Evolutionary conservation across 192 early-diverging fungal genomes (phyloP), one percentile per base, ranked within the genome.

Genomic region (Coemansia sp.): DNA sequence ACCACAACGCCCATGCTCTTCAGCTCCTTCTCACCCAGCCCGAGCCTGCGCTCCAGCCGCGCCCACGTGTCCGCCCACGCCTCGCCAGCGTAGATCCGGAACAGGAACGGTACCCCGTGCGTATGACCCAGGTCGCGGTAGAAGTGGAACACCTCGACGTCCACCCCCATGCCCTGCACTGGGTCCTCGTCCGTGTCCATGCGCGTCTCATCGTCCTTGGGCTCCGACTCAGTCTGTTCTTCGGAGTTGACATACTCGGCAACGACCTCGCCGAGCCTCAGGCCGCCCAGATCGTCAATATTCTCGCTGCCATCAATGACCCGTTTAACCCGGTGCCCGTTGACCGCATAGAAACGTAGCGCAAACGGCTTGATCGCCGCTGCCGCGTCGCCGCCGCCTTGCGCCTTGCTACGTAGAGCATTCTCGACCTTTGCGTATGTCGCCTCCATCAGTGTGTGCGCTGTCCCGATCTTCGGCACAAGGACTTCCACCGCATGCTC

Each of bases 41-140:
- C 92, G 22, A 91, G 81, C 36, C 87, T 75, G 59, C 53, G 71
- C 59, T 86, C 87, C 61, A 97, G 81, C 8, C 95, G 85, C 58
- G 69, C 62, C 85, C 89, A 92, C 20, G 91, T 92, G 2, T 87
- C 87, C 14, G 81, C 42, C 65, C 92, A 86, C 19, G 72, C 20
- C 66, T 95, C 93, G 49, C 84, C 90, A 9, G 80, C 67, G 32
- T 76, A 84, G 35, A 93, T 67, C 36, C 87, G 66, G 61, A 97
- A 90, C 60, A 78, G 78, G 81, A 98, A 96, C 22, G 96, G 96
- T 36, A 92, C 81, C 43, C 93, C 86, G 73, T 97, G 93, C 8
- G 84, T 71, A 35, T 86, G 85, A 13, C 50, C 38, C 14, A 87
- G 74, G 29, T 93, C 90, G 62, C 88, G 86, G 53, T 83, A 77